Evolutionary conservation across 2,329 filamentous ascomycete genomes (phyloP).

Genomic region (Microcyclosporella mali): DNA sequence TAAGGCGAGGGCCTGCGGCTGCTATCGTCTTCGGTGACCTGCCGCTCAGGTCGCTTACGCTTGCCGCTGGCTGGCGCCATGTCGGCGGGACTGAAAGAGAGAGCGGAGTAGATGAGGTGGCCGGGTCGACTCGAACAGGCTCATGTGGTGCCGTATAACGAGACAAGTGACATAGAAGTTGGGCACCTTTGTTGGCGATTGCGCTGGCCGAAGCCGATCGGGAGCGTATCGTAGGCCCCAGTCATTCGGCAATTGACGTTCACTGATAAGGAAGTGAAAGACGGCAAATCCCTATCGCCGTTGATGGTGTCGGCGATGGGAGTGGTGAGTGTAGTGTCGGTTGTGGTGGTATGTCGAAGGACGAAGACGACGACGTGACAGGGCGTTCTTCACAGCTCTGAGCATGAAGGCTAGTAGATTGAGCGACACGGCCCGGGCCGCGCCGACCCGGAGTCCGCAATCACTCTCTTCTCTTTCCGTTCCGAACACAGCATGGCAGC

Average conservation of each 20-base stretch:
- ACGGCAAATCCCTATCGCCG: not conserved
- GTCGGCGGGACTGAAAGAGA: not conserved
- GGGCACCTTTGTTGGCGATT: not conserved
- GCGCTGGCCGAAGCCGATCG: constrained; percentile 4
- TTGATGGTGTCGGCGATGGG: not conserved
- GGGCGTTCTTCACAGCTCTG: not conserved
- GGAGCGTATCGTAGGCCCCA: not conserved
- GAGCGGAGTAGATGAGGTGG: not conserved
- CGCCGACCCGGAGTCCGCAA: too few species aligned
- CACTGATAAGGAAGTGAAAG: not conserved
- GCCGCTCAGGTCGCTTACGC: constrained; percentile 49
- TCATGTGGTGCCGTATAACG: not conserved
- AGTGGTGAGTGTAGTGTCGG: not conserved
- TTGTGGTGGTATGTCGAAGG: not conserved
- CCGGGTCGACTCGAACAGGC: not conserved
- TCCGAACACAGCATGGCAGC: too few species aligned
- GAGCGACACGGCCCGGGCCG: too few species aligned
- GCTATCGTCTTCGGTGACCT: constrained; percentile 39
- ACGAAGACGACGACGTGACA: not conserved
- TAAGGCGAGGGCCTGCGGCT: constrained; percentile 44
- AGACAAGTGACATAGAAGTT: not conserved
- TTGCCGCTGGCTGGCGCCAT: constrained; percentile 39
- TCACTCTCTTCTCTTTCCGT: too few species aligned
- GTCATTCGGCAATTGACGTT: not conserved
- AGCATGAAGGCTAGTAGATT: too few species aligned